Conservation (phyloP, 306 rosid genomes). For the Cercis canadensis region DNA sequence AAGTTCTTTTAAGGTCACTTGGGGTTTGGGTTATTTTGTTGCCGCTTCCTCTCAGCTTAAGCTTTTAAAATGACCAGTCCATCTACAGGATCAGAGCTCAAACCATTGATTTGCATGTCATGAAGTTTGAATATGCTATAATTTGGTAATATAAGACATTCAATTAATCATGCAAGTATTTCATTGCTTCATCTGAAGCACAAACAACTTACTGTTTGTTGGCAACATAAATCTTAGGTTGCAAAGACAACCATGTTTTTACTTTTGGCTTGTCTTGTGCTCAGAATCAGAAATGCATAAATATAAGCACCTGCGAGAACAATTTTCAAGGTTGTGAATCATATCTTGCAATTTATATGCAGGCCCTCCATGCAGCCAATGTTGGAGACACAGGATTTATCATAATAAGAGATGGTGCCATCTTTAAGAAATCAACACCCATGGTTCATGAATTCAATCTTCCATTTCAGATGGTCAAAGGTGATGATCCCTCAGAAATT, state of each 20-base stretch:
- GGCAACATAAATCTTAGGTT: constrained; percentile 5
- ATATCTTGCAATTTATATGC: constrained; percentile 35
- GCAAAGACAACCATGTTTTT: not conserved
- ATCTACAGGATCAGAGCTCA: not conserved
- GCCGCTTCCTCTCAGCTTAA: no score
- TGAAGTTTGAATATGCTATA: not conserved
- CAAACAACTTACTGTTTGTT: constrained; percentile 18
- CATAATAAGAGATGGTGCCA: constrained; percentile 60
- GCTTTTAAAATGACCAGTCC: no score
- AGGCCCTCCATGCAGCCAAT: constrained; percentile 78
- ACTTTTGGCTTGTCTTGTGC: constrained; percentile 11
- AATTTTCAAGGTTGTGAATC: constrained; percentile 30
- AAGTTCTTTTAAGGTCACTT: not conserved
- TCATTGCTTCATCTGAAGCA: not conserved
- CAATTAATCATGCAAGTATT: not conserved
- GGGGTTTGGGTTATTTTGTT: no score
- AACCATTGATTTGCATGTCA: not conserved
- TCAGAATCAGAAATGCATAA: constrained; percentile 9
- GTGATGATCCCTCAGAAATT: constrained; percentile 56
- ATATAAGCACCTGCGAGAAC: not conserved
- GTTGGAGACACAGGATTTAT: constrained; percentile 78
- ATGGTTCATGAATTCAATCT: constrained; percentile 68
- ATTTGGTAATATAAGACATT: not conserved
- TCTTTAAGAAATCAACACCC: constrained; percentile 63
- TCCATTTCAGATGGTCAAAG: constrained; percentile 58